phyloP scores from a whole-genome alignment of 495 filamentous ascomycete species.

The Antarctomyces pellizariae region DNA sequence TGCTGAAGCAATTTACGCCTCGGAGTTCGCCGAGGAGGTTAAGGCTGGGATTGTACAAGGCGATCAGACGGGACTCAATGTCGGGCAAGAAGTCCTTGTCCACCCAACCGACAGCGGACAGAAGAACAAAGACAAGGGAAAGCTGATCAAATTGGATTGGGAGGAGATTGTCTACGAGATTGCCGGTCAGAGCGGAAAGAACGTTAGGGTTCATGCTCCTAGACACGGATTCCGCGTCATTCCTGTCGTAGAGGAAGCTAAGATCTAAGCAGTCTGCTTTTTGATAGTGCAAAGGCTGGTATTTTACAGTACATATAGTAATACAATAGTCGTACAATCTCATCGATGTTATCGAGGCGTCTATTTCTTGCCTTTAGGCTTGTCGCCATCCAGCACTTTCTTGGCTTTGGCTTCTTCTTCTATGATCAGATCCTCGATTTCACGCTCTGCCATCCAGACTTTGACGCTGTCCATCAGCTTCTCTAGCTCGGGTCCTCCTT shows the following conservation, averaged over 20 bases:
- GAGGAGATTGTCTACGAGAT: conserved; percentile 28
- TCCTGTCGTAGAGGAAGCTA: conserved; percentile 8
- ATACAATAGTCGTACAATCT: neutral
- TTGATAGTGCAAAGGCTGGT: too few species aligned
- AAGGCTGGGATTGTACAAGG: conserved; percentile 14
- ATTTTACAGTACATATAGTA: too few species aligned
- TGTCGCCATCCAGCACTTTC: neutral
- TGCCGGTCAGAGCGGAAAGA: conserved; percentile 15
- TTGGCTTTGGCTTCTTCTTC: conserved; percentile 17
- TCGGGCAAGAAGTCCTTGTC: conserved; percentile 24
- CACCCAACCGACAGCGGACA: conserved; percentile 33
- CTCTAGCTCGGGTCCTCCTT: conserved; percentile 45
- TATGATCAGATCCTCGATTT: conserved; percentile 42
- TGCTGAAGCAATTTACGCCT: conserved; percentile 14
- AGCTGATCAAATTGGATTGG: conserved; percentile 20
- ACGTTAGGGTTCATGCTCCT: conserved; percentile 29
- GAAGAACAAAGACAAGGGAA: conserved; percentile 26
- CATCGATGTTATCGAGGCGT: neutral
- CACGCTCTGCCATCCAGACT: conserved; percentile 52
- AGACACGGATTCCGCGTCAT: conserved; percentile 28
- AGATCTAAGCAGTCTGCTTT: conserved; percentile 2
- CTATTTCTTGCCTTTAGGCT: conserved; percentile 1
- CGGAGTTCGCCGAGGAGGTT: conserved; percentile 14
- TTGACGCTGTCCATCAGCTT: conserved; percentile 61
- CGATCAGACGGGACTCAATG: conserved; percentile 20